Percentiles rank a stretch among this genome's conserved stretches.
Evolutionary conservation across 352 stramenopile genomes (phyloP).

Genomic region (Phytopythium mirpurense): DNA sequence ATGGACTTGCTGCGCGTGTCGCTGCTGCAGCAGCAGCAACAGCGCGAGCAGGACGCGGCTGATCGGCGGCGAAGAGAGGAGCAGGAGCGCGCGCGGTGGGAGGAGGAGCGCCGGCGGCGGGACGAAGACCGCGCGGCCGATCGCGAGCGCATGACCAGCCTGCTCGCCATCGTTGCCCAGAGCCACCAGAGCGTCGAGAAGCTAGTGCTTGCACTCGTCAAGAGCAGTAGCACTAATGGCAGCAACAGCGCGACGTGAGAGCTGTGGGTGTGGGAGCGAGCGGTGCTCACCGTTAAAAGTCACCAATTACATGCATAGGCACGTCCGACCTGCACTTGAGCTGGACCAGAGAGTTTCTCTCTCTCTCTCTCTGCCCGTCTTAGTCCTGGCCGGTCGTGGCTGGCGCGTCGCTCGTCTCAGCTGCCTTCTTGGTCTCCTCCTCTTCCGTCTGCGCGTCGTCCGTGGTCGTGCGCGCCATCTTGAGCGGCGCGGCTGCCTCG

Average conservation of each 20-base stretch:
- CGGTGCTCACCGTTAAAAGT: neutral
- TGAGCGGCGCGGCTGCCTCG: constrained; percentile 2
- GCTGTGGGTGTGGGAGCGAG: neutral
- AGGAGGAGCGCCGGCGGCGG: constrained; percentile 2
- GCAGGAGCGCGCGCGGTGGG: neutral
- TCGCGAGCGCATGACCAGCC: neutral
- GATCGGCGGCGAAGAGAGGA: constrained; percentile 4
- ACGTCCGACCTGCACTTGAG: too few species aligned
- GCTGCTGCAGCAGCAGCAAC: constrained; percentile 6
- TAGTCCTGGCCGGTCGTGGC: neutral
- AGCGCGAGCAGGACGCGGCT: constrained; percentile 7
- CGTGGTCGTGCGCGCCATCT: constrained; percentile 5
- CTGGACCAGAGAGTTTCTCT: too few species aligned
- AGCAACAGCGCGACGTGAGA: neutral
- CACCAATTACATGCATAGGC: constrained; percentile 3
- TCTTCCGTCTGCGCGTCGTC: neutral
- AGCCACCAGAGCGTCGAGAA: constrained; percentile 5
- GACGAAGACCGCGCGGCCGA: constrained; percentile 5
- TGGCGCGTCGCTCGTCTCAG: neutral
- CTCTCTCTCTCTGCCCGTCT: neutral
- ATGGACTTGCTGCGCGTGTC: constrained; percentile 6
- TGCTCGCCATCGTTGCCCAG: constrained; percentile 6
- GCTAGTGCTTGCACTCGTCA: constrained; percentile 5
- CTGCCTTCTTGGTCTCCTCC: neutral
- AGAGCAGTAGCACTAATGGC: neutral